phyloP scores from a whole-genome alignment of 164 flowering plant species.

The Warburgia ugandensis region DNA sequence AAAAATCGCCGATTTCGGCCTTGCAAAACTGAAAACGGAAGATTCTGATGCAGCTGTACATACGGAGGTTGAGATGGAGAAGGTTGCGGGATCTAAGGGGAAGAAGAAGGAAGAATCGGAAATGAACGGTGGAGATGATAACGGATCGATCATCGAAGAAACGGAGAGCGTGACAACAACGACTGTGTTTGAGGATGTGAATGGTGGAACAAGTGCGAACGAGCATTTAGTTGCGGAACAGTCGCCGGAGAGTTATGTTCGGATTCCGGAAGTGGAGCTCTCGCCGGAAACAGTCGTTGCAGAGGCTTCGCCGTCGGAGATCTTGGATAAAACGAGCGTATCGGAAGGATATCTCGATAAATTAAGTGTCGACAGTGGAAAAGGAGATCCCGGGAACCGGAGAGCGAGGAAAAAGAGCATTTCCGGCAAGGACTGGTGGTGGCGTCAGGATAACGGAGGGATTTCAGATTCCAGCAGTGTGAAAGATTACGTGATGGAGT shows the following conservation, averaged over 20 bases:
- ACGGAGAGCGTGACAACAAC: conserved; percentile 52
- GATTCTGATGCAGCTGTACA: conserved; percentile 29
- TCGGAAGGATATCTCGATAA: conserved; percentile 55
- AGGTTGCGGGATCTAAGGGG: no score
- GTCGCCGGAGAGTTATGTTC: conserved; percentile 4
- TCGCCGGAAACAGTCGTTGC: conserved; percentile 33
- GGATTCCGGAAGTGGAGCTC: conserved; percentile 16
- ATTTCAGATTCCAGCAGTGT: conserved; percentile 55
- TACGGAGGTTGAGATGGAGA: conserved; percentile 18
- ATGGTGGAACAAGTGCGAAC: conserved; percentile 42
- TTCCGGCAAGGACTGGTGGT: conserved; percentile 76
- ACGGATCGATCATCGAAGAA: conserved; percentile 63
- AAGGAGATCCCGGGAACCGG: conserved; percentile 20
- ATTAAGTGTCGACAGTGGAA: conserved; percentile 63
- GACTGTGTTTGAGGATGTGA: conserved; percentile 19
- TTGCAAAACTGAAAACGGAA: conserved; percentile 49
- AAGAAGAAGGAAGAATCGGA: neutral
- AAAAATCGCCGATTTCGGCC: conserved; percentile 80
- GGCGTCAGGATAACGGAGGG: conserved; percentile 60
- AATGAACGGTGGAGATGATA: conserved; percentile 29
- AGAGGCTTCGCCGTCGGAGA: conserved; percentile 47
- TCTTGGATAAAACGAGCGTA: conserved; percentile 44
- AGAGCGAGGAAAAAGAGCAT: conserved; percentile 35
- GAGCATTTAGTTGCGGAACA: neutral
- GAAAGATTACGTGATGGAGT: conserved; percentile 97